Evolutionary conservation across 805 yeast genomes (phyloP).

Genomic region (Ogataea neopini): DNA sequence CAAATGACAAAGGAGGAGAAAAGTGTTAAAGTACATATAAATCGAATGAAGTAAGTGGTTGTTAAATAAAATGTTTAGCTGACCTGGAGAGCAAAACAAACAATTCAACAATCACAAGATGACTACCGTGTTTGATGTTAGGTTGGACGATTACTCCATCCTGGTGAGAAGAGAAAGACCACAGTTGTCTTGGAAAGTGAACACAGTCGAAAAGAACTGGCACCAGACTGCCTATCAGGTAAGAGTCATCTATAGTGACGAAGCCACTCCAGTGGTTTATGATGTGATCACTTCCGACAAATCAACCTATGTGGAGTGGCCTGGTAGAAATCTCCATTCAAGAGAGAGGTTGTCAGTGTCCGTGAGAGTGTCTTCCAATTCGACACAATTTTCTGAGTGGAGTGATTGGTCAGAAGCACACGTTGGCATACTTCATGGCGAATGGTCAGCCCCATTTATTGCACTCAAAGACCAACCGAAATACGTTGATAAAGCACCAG

Average conservation of each 20-base stretch:
- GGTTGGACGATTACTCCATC: not conserved
- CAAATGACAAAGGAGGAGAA: too few relatives aligned
- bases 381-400: not conserved
- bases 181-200: conserved; percentile 11
- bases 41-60: too few relatives aligned
- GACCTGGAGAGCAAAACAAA: too few relatives aligned
- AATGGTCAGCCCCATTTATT: conserved; percentile 12
- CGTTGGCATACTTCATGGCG: conserved; percentile 9
- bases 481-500: conserved; percentile 6
- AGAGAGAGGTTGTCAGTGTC: conserved; percentile 9
- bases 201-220: conserved; percentile 10
- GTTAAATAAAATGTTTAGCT: too few relatives aligned
- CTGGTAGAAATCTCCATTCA: conserved; percentile 14
- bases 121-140: not conserved
- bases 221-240: conserved; percentile 14
- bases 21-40: too few relatives aligned
- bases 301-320: conserved; percentile 11
- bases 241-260: conserved; percentile 7
- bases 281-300: conserved; percentile 8
- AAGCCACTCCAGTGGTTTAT: not conserved
- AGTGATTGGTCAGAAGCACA: not conserved
- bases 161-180: conserved; percentile 5
- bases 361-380: conserved; percentile 11
- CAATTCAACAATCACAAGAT: too few relatives aligned
- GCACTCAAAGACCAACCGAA: conserved; percentile 9